phyloP scores from a whole-genome alignment of 2,329 filamentous ascomycete species.

The Penicillium sp. region DNA sequence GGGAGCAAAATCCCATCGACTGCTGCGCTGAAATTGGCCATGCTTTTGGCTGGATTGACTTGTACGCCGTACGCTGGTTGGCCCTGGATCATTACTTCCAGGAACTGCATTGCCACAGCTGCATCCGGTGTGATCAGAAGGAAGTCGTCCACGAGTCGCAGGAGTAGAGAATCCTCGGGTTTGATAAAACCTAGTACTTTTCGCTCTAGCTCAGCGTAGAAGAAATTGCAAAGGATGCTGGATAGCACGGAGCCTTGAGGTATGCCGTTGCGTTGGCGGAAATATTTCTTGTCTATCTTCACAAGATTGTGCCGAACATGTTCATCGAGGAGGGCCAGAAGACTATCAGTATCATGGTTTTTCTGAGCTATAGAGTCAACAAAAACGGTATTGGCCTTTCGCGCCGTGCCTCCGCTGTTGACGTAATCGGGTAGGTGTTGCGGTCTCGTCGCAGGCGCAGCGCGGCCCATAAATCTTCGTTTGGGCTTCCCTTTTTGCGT shows the following conservation, averaged over 20 bases:
- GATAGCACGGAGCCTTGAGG: constrained; percentile 91
- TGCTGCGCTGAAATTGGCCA: constrained; percentile 75
- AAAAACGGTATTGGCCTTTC: constrained; percentile 69
- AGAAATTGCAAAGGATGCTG: constrained; percentile 86
- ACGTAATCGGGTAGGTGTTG: constrained; percentile 51
- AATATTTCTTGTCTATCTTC: constrained; percentile 83
- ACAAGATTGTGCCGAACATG: constrained; percentile 86
- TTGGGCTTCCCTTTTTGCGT: constrained; percentile 27
- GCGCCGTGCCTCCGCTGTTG: constrained; percentile 36
- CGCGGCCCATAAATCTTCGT: constrained; percentile 55
- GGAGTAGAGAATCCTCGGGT: constrained; percentile 62
- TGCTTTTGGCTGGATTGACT: constrained; percentile 74
- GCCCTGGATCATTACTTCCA: constrained; percentile 76
- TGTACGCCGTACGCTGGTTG: constrained; percentile 75
- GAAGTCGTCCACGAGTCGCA: constrained; percentile 91
- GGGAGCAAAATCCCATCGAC: constrained; percentile 57
- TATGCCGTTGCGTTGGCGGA: constrained; percentile 83
- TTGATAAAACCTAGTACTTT: constrained; percentile 67
- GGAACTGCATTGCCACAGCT: constrained; percentile 67
- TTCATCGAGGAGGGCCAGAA: constrained; percentile 70
- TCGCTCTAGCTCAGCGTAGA: constrained; percentile 84
- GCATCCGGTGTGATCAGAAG: constrained; percentile 75
- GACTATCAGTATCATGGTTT: constrained; percentile 55
- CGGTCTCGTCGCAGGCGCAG: constrained; percentile 46
- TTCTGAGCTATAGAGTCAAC: constrained; percentile 66